Evolutionary conservation across 2,329 filamentous ascomycete genomes (phyloP).

Genomic region (Alternaria dauci): DNA sequence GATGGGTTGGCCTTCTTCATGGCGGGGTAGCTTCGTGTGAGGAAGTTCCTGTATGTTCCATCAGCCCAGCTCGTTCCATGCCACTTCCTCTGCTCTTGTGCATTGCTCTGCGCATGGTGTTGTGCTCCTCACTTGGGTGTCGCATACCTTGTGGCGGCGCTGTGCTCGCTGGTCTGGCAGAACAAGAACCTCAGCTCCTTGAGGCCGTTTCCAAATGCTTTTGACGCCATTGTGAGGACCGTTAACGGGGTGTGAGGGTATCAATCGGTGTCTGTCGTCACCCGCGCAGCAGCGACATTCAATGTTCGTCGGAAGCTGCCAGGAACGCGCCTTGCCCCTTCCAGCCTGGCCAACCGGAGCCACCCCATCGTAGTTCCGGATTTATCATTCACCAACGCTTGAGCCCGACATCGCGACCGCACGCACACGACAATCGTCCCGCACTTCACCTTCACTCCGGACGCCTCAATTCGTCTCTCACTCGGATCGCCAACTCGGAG

Average conservation of each 20-base stretch:
- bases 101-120: background rate
- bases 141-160: slow-evolving; percentile 81
- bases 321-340: slow-evolving; percentile 15
- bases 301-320: slow-evolving; percentile 31
- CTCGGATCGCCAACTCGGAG: background rate
- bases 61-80: slow-evolving; percentile 13
- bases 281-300: slow-evolving; percentile 16
- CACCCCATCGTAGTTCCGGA: slow-evolving; percentile 36
- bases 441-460: background rate
- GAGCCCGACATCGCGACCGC: slow-evolving; percentile 28
- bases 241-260: slow-evolving; percentile 9
- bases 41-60: slow-evolving; percentile 73
- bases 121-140: slow-evolving; percentile 6
- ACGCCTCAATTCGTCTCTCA: slow-evolving; percentile 52
- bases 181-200: slow-evolving; percentile 98
- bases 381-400: slow-evolving; percentile 23
- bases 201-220: slow-evolving; percentile 85
- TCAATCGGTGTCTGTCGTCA: slow-evolving; percentile 29
- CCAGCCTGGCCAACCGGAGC: slow-evolving; percentile 32
- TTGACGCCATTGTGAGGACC: slow-evolving; percentile 75
- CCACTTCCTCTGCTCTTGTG: background rate
- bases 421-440: slow-evolving; percentile 6
- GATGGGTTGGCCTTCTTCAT: slow-evolving; percentile 99
- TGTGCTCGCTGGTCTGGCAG: slow-evolving; percentile 92
- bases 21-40: slow-evolving; percentile 89